Evolutionary conservation across 2,329 filamentous ascomycete genomes (phyloP), one percentile per base, ranked within the genome.

Genomic region (Zymoseptoria pseudotritici): DNA sequence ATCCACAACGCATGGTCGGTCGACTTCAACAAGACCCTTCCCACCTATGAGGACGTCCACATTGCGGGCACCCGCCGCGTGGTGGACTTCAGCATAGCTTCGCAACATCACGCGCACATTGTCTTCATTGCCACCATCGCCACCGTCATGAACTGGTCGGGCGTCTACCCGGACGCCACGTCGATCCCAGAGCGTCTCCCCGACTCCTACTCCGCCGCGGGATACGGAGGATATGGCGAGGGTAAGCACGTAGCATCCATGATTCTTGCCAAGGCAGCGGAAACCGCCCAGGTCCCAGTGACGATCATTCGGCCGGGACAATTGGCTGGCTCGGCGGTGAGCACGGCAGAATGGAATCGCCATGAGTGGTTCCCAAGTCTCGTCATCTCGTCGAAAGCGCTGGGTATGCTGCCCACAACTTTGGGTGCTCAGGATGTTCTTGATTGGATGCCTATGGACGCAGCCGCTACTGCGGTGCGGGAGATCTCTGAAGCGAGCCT

Each of bases 371-470:
- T 78, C 4, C 73, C 76, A 2, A 75, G 69, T 65, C 68, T 80
- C 9, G 64, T 79, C 2, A 57, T 72, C 2, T 76, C 73, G 56
- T 77, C 75, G 0, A 63, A 70, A 4, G 64, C 73, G 19, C 58
- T 78, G 3, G 69, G 72, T 0, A 67, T 67, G 5, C 49, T 80
- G 0, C 78, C 78, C 0, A 65, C 69, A 2, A 60, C 65, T 10
- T 62, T 80, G 2, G 75, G 73, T 1, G 17, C 62, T 0, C 62
- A 74, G 17, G 59, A 26, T 11, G 60, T 61, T 1, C 66, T 80
- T 4, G 74, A 79, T 56, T 80, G 77, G 77, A 58, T 79, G 1
- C 77, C 78, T 0, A 70, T 77, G 10, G 77, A 80, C 51, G 36
- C 73, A 0, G 66, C 77, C 2, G 72, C 73, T 2, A 65, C 71